A percentile compares a stretch with the other conserved stretches of the same genome.
These are phyloP conservation scores for Eleusine indica DNA, from an alignment of 176 grass and related monocot species.

Conservation along the genomic window DNA sequence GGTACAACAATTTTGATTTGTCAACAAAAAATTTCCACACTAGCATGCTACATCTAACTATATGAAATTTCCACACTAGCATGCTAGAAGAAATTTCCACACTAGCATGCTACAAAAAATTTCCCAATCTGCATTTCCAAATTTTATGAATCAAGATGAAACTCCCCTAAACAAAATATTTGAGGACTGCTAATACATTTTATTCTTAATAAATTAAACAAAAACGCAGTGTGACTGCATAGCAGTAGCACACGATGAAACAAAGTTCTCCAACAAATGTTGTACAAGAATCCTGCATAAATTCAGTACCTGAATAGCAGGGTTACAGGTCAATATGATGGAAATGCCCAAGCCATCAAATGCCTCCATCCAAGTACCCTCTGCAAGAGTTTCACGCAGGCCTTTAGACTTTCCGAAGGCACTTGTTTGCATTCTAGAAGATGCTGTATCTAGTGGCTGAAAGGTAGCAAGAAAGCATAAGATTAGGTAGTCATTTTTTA, in stretches of 20 bases:
- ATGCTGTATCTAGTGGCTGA: conserved; percentile 91
- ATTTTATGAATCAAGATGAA: background rate
- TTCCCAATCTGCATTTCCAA: background rate
- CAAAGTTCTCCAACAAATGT: conserved; percentile 6
- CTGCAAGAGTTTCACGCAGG: conserved; percentile 72
- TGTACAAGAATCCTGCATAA: conserved; percentile 8
- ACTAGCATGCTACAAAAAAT: too few species aligned
- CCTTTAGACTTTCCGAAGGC: conserved; percentile 95
- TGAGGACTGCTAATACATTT: background rate
- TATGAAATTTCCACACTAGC: too few species aligned
- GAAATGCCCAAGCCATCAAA: conserved; percentile 96
- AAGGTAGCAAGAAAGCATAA: conserved; percentile 32
- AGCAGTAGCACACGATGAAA: background rate
- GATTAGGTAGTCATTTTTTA: conserved; percentile 17
- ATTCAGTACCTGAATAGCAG: conserved; percentile 91
- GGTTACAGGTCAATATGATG: conserved; percentile 90
- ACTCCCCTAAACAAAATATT: background rate
- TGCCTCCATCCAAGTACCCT: conserved; percentile 80
- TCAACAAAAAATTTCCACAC: too few species aligned
- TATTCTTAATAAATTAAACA: background rate
- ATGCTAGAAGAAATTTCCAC: too few species aligned
- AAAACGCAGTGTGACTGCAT: background rate
- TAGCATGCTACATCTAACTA: too few species aligned
- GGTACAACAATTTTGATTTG: too few species aligned
- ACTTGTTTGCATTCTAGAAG: conserved; percentile 99